Evolutionary conservation across 495 filamentous ascomycete species (phyloP).

Genomic region (Trichoderma virens): DNA sequence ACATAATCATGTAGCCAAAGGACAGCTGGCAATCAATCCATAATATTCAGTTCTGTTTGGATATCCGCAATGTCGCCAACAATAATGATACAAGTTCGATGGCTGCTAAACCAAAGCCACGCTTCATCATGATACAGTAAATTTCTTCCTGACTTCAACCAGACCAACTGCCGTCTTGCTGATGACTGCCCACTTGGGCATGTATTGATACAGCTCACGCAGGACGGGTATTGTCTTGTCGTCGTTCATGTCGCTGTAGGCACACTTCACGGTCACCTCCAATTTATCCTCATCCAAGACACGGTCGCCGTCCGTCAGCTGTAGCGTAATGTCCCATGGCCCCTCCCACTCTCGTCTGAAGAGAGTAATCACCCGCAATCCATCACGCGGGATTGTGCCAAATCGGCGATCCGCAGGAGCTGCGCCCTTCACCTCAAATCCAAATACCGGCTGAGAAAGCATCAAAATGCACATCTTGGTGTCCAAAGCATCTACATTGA

Average conservation of each 20-base stretch:
- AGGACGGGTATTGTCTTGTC: conserved; percentile 70
- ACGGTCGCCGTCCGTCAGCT: conserved; percentile 43
- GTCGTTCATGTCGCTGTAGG: conserved; percentile 82
- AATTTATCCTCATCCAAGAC: conserved; percentile 19
- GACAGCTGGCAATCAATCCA: too few relatives aligned
- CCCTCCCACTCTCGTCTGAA: conserved; percentile 71
- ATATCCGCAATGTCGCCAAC: neutral
- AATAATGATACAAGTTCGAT: neutral
- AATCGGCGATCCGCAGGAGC: conserved; percentile 48
- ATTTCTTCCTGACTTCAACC: conserved; percentile 58
- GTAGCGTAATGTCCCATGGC: conserved; percentile 67
- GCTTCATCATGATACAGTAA: conserved; percentile 19
- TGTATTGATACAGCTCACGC: conserved; percentile 69
- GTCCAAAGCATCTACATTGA: conserved; percentile 56
- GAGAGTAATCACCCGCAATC: conserved; percentile 41
- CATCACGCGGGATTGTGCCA: conserved; percentile 39
- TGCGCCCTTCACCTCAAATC: conserved; percentile 52
- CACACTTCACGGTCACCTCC: conserved; percentile 62
- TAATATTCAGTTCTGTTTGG: too few relatives aligned
- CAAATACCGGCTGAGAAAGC: conserved; percentile 54
- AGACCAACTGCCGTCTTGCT: conserved; percentile 71
- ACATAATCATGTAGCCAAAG: too few relatives aligned
- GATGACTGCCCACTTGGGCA: conserved; percentile 69
- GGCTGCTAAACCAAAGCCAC: neutral
- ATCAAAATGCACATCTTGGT: conserved; percentile 63